phyloP scores from a whole-genome alignment of 108 stramenopile species.

The Epithemia pelagica region DNA sequence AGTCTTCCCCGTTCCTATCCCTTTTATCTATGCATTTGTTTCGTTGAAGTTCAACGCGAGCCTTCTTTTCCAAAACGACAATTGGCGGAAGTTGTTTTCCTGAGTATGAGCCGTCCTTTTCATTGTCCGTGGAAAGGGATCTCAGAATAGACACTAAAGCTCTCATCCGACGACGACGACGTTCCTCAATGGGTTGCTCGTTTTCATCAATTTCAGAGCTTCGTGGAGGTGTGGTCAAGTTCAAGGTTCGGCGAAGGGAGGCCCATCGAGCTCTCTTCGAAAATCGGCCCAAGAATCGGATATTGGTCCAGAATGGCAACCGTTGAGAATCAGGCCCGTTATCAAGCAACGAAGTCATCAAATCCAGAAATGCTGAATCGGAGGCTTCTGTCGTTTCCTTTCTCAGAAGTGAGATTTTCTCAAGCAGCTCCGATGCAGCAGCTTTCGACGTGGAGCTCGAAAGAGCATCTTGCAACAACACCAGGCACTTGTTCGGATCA shows the following conservation, averaged over 20 bases:
- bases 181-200: conserved; percentile 7
- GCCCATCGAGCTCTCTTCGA: conserved; percentile 43
- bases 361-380: conserved; percentile 3
- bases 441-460: neutral
- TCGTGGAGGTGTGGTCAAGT: conserved; percentile 35
- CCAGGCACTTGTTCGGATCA: neutral
- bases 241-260: conserved; percentile 36
- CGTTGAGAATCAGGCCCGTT: conserved; percentile 17
- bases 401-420: neutral
- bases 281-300: conserved; percentile 26
- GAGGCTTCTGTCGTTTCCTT: neutral
- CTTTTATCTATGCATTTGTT: neutral
- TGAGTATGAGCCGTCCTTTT: neutral
- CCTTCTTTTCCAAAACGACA: conserved; percentile 26
- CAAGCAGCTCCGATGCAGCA: neutral
- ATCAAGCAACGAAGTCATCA: conserved; percentile 18
- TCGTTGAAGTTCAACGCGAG: conserved; percentile 23
- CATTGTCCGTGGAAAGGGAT: conserved; percentile 18
- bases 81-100: conserved; percentile 22
- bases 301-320: conserved; percentile 33
- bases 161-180: conserved; percentile 29
- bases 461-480: neutral
- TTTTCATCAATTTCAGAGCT: conserved; percentile 14
- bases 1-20: conserved; percentile 18
- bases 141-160: conserved; percentile 40